Evolutionary conservation across 1,284 basidiomycete species (phyloP), one percentile per base, ranked within the genome.

Genomic region (Ganoderma resinaceum): DNA sequence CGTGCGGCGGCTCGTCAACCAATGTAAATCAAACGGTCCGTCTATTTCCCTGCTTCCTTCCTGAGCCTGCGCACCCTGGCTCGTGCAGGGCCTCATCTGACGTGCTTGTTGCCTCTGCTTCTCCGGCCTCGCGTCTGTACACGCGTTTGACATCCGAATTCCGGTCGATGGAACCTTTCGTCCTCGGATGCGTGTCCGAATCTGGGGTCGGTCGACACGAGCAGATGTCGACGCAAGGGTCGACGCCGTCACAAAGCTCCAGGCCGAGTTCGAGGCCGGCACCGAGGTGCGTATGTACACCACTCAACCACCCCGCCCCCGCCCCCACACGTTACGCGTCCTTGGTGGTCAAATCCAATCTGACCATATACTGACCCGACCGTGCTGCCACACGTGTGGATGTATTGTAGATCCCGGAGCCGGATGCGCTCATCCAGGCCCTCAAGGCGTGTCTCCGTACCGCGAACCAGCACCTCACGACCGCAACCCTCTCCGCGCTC

Each of bases 391-490:
- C 29, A 53, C 43, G 61, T n/a, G 46, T 20, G 46, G 4, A 49
- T 26, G 46, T 20, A 43, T 20, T 35, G 69, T 74, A 94, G 92
- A 86, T 95, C 66, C 77, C 84, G 58, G 93, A 94, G 76, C 77
- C 89, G 26, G 94, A 95, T 73, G 81, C 83, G 46, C 82, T 95
- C 76, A 85, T 94, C 69, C 82, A 82, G 65, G 82, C 86, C 49
- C 85, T 97, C 76, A 95, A 94, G 80, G 76, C 89, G 62, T 92
- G 90, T 74, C 85, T 96, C 74, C 88, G 92, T 74, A 90, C 90
- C 62, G 86, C 93, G 58, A 95, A 97, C 79, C 90, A 94, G 76
- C 92, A 94, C 75, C 83, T 97, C 60, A 88, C 89, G n/a, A 90
- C 88, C 67, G 91, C 92, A 58, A 89, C 91, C 49, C 82, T 93